Evolutionary conservation across 2,329 filamentous ascomycete genomes (phyloP).

Genomic region (Neofusicoccum umdonicola): DNA sequence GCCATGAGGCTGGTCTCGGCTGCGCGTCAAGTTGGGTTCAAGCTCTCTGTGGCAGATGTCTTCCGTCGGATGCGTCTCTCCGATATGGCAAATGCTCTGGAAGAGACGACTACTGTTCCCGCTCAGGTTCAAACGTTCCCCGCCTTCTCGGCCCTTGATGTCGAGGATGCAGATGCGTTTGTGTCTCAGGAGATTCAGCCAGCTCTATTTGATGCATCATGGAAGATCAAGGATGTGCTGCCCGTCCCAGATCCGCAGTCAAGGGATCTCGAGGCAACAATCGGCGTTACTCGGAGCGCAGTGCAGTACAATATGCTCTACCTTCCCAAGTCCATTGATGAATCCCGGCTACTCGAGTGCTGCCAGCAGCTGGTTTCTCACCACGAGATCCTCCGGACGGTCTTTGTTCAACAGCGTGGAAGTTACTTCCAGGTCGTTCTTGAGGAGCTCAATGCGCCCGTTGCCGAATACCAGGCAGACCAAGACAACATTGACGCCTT

Average conservation of each 20-base stretch:
- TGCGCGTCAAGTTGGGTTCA: constrained; percentile 34
- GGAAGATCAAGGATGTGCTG: constrained; percentile 55
- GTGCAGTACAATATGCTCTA: constrained; percentile 65
- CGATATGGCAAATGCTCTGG: constrained; percentile 55
- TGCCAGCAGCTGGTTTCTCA: constrained; percentile 57
- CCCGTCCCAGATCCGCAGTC: constrained; percentile 60
- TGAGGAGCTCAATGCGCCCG: constrained; percentile 50
- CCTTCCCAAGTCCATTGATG: constrained; percentile 53
- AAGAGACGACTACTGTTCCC: constrained; percentile 31
- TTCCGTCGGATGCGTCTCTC: constrained; percentile 43
- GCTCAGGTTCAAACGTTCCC: constrained; percentile 31
- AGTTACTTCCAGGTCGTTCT: constrained; percentile 59
- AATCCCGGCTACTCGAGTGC: constrained; percentile 47
- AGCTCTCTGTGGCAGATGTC: constrained; percentile 43
- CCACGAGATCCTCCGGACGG: constrained; percentile 65
- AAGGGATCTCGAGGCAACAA: constrained; percentile 58
- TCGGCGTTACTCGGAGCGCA: constrained; percentile 59
- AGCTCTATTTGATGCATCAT: constrained; percentile 51
- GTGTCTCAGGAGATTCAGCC: constrained; percentile 51
- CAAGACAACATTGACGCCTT: constrained; percentile 55
- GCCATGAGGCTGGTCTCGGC: constrained; percentile 47
- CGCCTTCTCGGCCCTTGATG: constrained; percentile 54
- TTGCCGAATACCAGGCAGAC: constrained; percentile 42
- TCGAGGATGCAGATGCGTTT: constrained; percentile 43
- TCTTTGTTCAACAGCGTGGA: constrained; percentile 55